Base-by-base conservation (phyloP, 1,139 yeast species). In the Yamadazyma buinensis region DNA sequence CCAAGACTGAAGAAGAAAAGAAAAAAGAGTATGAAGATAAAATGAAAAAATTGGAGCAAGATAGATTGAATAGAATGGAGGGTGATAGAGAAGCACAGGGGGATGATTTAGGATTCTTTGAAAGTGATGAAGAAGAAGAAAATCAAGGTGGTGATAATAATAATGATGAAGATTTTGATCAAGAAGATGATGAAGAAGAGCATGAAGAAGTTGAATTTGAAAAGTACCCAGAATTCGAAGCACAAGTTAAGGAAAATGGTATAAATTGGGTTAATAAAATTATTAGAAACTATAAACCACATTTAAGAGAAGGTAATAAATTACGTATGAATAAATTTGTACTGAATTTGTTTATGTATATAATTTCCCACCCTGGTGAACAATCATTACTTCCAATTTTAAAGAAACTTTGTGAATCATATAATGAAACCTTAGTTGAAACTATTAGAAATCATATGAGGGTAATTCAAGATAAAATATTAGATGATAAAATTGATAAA, bases 1-100 rank as follows among this genome's bases (percentile, higher is more conserved):
- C 97, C 1, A 87, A 90, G 60, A 90, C 97, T 0, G 86, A 77
- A 1, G 96, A 92, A 54, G 98, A 94, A 57, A 42, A 88, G 15
- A 72, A 67, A 28, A 67, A 72, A 35, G 96, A 86, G 51, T 77
- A 76, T 44, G 77, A 74, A 7, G 88, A 80, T 25, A 78, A 75
- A 49, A 68, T 74, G 61, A 76, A 77, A 49, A 75, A 78, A 49
- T 67, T 87, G 41, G 97, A 88, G 54, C 77, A 75, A 30, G 94
- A 80, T 38, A 73, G 97, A 56, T 54, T 75, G 43, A 78, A 77
- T 42, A 78, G 99, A 64, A 92, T 94, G 98, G 79, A 77, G 46
- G 96, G 95, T 28, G 75, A 66, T 32, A 74, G 75, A 43, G 75
- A 66, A 24, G 75, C 70, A 13, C 80, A 73, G 39, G 85, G 77